Conservation (phyloP, 169 alveolate genomes). For the Eimeria tenella region DNA sequence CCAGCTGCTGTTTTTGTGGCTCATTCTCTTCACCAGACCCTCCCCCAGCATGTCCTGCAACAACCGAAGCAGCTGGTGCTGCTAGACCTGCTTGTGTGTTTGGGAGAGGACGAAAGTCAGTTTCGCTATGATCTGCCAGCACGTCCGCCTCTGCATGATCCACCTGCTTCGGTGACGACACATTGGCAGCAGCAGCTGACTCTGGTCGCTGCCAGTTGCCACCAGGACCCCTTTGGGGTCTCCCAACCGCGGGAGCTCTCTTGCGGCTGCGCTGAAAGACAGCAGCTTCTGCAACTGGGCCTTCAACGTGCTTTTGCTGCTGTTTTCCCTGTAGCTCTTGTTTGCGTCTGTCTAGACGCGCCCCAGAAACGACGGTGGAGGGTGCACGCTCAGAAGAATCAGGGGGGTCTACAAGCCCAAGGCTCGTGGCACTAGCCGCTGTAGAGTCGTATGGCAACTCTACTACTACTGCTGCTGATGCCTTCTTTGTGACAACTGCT, state of each 20-base stretch:
- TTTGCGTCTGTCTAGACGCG: too few species aligned
- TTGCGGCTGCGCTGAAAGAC: constrained; percentile 44
- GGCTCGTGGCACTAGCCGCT: too few species aligned
- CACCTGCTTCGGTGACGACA: neutral
- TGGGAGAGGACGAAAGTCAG: neutral
- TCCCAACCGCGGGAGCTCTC: constrained; percentile 14
- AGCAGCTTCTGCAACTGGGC: neutral
- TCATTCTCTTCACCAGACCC: neutral
- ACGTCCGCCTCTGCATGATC: neutral
- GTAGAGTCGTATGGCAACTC: too few species aligned
- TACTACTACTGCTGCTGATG: too few species aligned
- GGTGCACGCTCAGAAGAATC: too few species aligned
- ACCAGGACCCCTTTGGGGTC: constrained; percentile 4
- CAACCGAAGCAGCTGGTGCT: neutral
- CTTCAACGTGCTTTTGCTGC: too few species aligned
- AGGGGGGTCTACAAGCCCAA: too few species aligned
- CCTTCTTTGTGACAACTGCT: neutral
- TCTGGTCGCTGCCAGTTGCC: neutral
- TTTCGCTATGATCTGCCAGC: neutral
- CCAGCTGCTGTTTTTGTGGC: neutral
- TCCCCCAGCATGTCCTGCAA: neutral
- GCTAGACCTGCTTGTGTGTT: neutral
- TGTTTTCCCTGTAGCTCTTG: too few species aligned
- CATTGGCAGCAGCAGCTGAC: constrained; percentile 3
- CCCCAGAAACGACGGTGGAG: too few species aligned